Percentiles rank a stretch among this genome's conserved stretches.
phyloP scores from a whole-genome alignment of 148 eudicot genomes.

The Selenicereus undatus region DNA sequence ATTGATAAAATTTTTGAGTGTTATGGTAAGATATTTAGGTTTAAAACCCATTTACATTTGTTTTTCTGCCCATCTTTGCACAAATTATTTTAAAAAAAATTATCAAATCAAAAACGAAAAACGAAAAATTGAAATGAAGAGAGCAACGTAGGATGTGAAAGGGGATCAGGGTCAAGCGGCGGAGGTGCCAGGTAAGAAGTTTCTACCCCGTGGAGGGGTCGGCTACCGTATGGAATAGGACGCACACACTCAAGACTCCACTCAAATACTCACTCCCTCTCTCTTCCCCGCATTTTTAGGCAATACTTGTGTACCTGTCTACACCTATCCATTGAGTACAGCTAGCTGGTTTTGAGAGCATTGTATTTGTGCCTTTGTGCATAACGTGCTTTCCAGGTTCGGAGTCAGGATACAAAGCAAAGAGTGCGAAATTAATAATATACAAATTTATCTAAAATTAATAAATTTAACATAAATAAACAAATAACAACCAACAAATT shows the following conservation, averaged over 20 bases:
- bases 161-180: slow-evolving; percentile 1
- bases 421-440: too few species aligned
- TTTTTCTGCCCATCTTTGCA: too few species aligned
- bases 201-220: slow-evolving; percentile 10
- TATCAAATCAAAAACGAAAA: too few species aligned
- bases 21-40: too few species aligned
- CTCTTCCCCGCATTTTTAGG: not conserved
- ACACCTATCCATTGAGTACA: not conserved
- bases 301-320: not conserved
- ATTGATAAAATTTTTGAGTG: too few species aligned
- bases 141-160: not conserved
- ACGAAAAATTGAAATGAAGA: not conserved
- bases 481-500: too few species aligned
- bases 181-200: slow-evolving; percentile 15
- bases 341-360: not conserved
- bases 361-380: not conserved
- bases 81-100: too few species aligned
- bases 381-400: not conserved
- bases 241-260: not conserved
- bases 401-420: too few species aligned
- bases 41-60: too few species aligned
- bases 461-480: too few species aligned
- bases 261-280: not conserved
- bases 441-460: too few species aligned
- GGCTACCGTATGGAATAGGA: not conserved